Conservation (phyloP, 306 rosid species). For the Arachis hypogaea region DNA sequence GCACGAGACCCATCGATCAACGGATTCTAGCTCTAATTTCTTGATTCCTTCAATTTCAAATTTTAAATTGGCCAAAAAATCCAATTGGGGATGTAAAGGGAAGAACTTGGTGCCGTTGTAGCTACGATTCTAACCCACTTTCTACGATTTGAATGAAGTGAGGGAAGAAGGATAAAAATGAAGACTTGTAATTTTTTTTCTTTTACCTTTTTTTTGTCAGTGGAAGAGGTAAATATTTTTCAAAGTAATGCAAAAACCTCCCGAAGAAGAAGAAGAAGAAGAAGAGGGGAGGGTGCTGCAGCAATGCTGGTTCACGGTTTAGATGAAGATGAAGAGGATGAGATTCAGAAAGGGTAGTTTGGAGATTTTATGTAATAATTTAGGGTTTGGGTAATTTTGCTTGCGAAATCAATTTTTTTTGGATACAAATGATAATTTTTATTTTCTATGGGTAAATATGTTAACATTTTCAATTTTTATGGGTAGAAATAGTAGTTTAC, state of each 20-base stretch:
- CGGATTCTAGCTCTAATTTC: conserved; percentile 8
- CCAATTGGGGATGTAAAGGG: conserved; percentile 7
- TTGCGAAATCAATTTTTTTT: too few relatives aligned
- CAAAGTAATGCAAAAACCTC: conserved; percentile 23
- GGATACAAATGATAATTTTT: too few relatives aligned
- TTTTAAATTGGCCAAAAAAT: conserved; percentile 25
- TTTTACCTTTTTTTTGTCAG: background rate
- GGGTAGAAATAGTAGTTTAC: too few relatives aligned
- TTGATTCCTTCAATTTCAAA: conserved; percentile 27
- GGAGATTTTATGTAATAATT: too few relatives aligned
- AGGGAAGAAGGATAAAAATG: background rate
- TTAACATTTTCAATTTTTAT: too few relatives aligned
- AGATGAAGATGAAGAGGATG: too few relatives aligned
- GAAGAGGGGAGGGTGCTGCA: too few relatives aligned
- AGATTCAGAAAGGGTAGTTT: too few relatives aligned
- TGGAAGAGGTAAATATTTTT: conserved; percentile 11
- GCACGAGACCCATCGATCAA: conserved; percentile 56
- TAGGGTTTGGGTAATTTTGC: too few relatives aligned
- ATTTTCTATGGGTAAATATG: too few relatives aligned
- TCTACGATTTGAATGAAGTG: background rate
- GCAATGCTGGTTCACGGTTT: too few relatives aligned
- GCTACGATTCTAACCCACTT: conserved; percentile 3
- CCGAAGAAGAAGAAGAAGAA: too few relatives aligned
- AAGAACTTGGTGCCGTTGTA: conserved; percentile 27
- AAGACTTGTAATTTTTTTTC: background rate